phyloP scores from a whole-genome alignment of 192 early-diverging fungal genomes.

The Phycomyces blakesleeanus region DNA sequence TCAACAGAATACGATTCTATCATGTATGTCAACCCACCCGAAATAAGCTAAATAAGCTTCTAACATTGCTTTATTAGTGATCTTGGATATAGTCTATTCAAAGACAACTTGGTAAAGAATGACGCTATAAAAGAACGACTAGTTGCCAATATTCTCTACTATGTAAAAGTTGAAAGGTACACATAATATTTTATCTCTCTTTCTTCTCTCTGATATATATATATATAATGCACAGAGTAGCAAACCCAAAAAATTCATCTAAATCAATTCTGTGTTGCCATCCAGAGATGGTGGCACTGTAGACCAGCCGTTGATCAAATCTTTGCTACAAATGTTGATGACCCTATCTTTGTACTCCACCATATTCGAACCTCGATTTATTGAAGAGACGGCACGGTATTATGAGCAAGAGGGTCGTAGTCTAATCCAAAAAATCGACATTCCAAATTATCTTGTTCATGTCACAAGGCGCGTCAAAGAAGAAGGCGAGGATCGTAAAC shows the following conservation, averaged over 20 bases:
- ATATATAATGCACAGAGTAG: not conserved
- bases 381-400: conserved; percentile 63
- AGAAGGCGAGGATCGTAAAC: conserved; percentile 58
- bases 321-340: conserved; percentile 70
- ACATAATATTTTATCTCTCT: no score
- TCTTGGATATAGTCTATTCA: not conserved
- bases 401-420: conserved; percentile 69
- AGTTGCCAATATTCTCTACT: not conserved
- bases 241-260: not conserved
- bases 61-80: not conserved
- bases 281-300: conserved; percentile 15
- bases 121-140: not conserved
- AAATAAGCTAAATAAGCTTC: not conserved
- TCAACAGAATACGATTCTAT: not conserved
- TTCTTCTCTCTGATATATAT: no score
- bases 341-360: conserved; percentile 72
- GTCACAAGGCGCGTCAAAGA: conserved; percentile 65
- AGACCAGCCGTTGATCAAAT: conserved; percentile 57
- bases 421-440: conserved; percentile 48
- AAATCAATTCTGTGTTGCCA: not conserved
- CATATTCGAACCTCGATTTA: conserved; percentile 71
- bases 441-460: conserved; percentile 68
- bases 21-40: not conserved
- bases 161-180: not conserved
- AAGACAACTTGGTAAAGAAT: not conserved